A percentile compares a stretch with the other conserved stretches of the same genome.
These are phyloP conservation scores for Polymyxa betae DNA, from an alignment of 208 protist species.

Conservation along the genomic window DNA sequence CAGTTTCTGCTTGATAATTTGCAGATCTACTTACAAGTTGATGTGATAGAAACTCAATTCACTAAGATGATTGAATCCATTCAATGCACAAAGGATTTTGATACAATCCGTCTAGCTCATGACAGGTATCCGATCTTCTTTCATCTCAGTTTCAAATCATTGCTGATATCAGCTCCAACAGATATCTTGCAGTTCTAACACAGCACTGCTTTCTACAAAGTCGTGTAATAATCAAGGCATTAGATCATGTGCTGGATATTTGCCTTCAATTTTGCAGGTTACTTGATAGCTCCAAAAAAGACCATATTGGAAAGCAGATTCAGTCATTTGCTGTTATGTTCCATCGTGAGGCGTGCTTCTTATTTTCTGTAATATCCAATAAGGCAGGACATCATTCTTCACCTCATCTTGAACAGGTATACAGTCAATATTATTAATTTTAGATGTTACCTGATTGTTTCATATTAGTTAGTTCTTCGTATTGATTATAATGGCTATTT, in stretches of 20 bases:
- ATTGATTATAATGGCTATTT: conserved; percentile 41
- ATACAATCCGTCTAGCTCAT: background rate
- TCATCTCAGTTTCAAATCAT: background rate
- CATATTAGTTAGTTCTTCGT: background rate
- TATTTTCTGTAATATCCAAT: conserved; percentile 28
- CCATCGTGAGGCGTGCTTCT: conserved; percentile 36
- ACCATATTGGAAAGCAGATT: background rate
- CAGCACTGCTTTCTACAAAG: conserved; percentile 24
- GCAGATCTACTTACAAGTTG: conserved; percentile 19
- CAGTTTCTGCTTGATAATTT: conserved; percentile 50
- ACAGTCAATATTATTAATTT: background rate
- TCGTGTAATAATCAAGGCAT: background rate
- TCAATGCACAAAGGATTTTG: background rate
- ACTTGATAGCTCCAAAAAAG: background rate
- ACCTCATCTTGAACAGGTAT: conserved; percentile 19
- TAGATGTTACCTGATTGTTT: background rate
- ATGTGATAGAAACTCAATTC: conserved; percentile 41
- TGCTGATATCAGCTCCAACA: background rate
- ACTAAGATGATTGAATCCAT: background rate
- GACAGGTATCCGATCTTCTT: background rate
- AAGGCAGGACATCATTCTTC: conserved; percentile 9
- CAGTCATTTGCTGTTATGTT: background rate
- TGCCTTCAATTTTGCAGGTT: background rate
- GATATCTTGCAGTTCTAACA: conserved; percentile 23
- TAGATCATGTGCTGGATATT: conserved; percentile 31